Base-by-base conservation (phyloP, 2,329 filamentous ascomycete species). In the Fusarium subglutinans region DNA sequence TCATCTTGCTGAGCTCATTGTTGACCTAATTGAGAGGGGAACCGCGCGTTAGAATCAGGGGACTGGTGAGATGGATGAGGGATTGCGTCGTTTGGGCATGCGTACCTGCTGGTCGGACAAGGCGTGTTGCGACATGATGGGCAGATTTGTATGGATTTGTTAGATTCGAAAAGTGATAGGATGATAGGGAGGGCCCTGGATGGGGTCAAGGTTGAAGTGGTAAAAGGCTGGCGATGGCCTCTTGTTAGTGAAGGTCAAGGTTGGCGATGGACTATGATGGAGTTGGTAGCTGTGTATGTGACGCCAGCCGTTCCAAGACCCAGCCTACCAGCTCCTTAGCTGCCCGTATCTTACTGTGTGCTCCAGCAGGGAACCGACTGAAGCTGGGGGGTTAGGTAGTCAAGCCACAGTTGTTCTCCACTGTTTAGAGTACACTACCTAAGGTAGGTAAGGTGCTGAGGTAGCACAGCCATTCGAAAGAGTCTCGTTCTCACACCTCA, bases 1-100 rank as follows among this genome's bases (percentile, higher is more conserved):
- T 98, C 96, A 99, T 99, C 91, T 99, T 99, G 89, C 94, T 95
- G 86, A 99, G 94, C 91, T 99, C 96, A 86, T 94, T 92, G 86
- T 94, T 92, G 89, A 99, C 96, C 95, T 98, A 30, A 50, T 53
- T 18, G 50, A 8, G 24, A 15, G n/a, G 28, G 37, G 33, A 50
- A 30, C 60, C 41, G 63, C 43, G 55, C 38, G 70, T 77, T 70
- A 77, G 73, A 70, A 61, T 59, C 30, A 56, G 33, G 51, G 59
- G 44, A 43, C 35, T 61, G 47, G 47, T 35, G 47, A 66, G 66
- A 75, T 54, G 53, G 44, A 66, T 58, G 69, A 71, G 63, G 67
- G 64, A 55, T 67, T 66, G 72, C 69, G 69, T 63, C 67, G 68
- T 64, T 70, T 54, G 70, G 70, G 69, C 48, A 66, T 68, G 71